phyloP scores from a whole-genome alignment of 2,329 filamentous ascomycete species.

The Plectosphaerella sp. region DNA sequence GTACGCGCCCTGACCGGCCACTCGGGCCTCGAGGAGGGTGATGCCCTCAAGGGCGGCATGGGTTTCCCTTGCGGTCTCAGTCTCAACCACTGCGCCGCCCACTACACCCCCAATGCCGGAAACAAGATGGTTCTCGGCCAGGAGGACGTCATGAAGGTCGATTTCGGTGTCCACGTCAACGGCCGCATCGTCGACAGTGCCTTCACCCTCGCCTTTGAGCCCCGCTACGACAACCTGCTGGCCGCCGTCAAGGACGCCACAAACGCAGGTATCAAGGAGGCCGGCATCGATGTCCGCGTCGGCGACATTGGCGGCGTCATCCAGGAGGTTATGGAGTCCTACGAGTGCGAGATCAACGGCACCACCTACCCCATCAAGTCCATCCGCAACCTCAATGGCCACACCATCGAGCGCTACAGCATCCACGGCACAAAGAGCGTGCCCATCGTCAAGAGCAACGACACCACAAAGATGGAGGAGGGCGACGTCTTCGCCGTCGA shows the following conservation, averaged over 20 bases:
- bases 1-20: constrained; percentile 75
- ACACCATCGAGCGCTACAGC: constrained; percentile 70
- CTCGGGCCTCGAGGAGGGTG: constrained; percentile 70
- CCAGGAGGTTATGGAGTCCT: constrained; percentile 74
- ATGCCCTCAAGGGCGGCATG: constrained; percentile 74
- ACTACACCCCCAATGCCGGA: constrained; percentile 83
- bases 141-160: constrained; percentile 77
- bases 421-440: constrained; percentile 80
- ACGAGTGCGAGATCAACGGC: constrained; percentile 67
- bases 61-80: constrained; percentile 83
- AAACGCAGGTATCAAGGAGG: constrained; percentile 74
- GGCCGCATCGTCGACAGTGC: constrained; percentile 78
- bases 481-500: constrained; percentile 79
- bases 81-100: constrained; percentile 80
- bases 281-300: constrained; percentile 75
- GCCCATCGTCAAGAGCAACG: constrained; percentile 71
- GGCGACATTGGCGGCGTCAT: constrained; percentile 67
- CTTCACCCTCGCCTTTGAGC: constrained; percentile 74
- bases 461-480: constrained; percentile 82
- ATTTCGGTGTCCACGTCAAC: constrained; percentile 78
- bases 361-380: constrained; percentile 65
- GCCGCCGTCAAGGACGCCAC: constrained; percentile 71
- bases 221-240: constrained; percentile 69
- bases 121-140: constrained; percentile 72
- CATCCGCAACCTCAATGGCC: constrained; percentile 69